phyloP scores from a whole-genome alignment of 2,329 filamentous ascomycete genomes.

The Leptographium radiaticola region DNA sequence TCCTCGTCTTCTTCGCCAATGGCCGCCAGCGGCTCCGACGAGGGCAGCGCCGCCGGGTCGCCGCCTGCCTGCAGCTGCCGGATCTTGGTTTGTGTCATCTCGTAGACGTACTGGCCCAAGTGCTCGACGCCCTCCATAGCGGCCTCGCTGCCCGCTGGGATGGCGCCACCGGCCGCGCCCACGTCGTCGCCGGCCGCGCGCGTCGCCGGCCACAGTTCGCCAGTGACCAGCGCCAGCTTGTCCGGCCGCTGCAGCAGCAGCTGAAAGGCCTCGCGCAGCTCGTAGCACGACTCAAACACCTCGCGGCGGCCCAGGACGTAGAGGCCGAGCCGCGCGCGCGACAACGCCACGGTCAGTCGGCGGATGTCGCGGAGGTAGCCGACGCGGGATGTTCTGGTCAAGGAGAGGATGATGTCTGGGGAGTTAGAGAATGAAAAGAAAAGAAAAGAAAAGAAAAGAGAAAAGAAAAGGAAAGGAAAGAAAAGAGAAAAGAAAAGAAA shows the following conservation, averaged over 20 bases:
- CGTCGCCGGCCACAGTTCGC: conserved; percentile 70
- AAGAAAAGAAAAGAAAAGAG: neutral
- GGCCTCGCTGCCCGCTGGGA: conserved; percentile 41
- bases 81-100: conserved; percentile 67
- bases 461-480: too few species aligned
- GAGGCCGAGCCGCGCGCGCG: conserved; percentile 77
- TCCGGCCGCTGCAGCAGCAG: conserved; percentile 64
- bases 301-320: conserved; percentile 83
- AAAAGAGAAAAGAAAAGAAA: too few species aligned
- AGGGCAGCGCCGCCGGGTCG: neutral
- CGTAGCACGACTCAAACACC: conserved; percentile 79
- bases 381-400: conserved; percentile 76
- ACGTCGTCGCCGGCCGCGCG: conserved; percentile 35
- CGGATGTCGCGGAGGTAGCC: conserved; percentile 91
- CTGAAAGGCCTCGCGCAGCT: conserved; percentile 78
- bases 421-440: neutral
- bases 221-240: conserved; percentile 67
- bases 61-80: conserved; percentile 32
- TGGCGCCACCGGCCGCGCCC: conserved; percentile 40
- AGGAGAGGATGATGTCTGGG: conserved; percentile 78
- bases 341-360: conserved; percentile 86
- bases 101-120: conserved; percentile 86
- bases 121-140: conserved; percentile 89
- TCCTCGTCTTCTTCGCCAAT: neutral
- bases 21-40: neutral